Base-by-base conservation (phyloP, 2,329 filamentous ascomycete species). In the Tolypocladium amazonense region DNA sequence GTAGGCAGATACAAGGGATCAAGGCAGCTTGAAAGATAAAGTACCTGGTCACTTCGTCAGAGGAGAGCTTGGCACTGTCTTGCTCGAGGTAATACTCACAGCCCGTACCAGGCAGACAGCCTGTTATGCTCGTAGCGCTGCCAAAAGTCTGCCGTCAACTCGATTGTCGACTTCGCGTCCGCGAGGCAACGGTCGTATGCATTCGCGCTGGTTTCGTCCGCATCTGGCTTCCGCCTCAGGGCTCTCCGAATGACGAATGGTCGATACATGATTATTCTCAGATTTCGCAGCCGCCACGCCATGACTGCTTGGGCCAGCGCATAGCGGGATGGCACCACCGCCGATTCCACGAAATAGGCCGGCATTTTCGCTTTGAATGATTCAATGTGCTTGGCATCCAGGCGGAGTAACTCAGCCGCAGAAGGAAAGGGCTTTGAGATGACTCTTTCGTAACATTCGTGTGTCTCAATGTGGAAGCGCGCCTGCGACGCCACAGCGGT, bases 11-110 rank as follows among this genome's bases (percentile, higher is more conserved):
- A 54, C 73, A 76, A 1, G 77, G 79, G 12, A 81, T 79, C 20
- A 81, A 67, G 2, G 74, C 75, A 0, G 78, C 77, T 59, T 80
- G 78, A 58, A 81, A 81, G 6, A 80, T 69, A 60, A 80, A 80
- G 63, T 78, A 80, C 45, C 77, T 73, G 27, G 0, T 50, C 20
- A 12, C 9, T 14, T 5, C 9, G 50, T 53, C 20, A 53, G 50
- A n/a, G 2, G n/a, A 38, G 23, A 37, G 8, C 30, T 30, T 15
- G 14, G 4, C 18, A 9, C 5, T 20, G 9, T 2, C 27, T 30
- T 52, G 15, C 15, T 33, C 14, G 12, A 20, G 8, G 27, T 11
- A 4, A 8, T 20, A 65, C 66, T 62, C 65, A 74, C 69, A 74
- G 53, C 9, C 65, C 71, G 61, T 79, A 79, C 76, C 77, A 79